These are phyloP conservation scores for Glycine tomentella DNA, from an alignment of 306 rosid species.

Conservation along the genomic window DNA sequence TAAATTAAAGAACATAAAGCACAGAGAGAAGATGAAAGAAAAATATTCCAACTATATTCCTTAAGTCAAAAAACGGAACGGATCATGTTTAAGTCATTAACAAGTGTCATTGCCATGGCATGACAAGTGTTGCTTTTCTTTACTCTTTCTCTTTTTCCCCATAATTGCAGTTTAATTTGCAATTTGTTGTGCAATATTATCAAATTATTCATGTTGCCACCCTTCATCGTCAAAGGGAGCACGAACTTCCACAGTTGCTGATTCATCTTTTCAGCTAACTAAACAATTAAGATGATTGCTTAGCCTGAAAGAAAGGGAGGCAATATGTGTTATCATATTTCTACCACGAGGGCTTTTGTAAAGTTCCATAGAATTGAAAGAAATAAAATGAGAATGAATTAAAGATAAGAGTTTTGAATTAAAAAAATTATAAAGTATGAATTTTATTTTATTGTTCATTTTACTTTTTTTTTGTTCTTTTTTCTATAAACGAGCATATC, in stretches of 20 bases:
- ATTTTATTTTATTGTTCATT: no score
- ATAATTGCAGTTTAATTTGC: neutral
- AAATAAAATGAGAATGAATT: no score
- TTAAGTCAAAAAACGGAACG: neutral
- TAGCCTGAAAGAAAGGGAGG: constrained; percentile 18
- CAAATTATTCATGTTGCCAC: neutral
- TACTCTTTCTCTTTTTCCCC: neutral
- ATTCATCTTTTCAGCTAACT: neutral
- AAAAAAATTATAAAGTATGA: no score
- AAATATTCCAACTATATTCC: constrained; percentile 12
- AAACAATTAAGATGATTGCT: constrained; percentile 16
- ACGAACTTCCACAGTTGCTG: constrained; percentile 6
- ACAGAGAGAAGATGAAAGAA: neutral
- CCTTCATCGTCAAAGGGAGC: neutral
- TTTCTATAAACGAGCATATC: no score
- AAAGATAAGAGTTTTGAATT: no score
- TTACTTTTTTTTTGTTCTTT: no score
- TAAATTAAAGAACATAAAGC: constrained; percentile 32
- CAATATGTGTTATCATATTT: neutral
- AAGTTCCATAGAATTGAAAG: no score
- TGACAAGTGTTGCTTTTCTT: constrained; percentile 7
- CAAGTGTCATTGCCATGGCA: neutral
- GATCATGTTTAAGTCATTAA: neutral
- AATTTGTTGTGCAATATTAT: constrained; percentile 15
- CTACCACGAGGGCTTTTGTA: neutral